These are phyloP conservation scores for Ceratocystis harringtonii DNA, from an alignment of 2,329 filamentous ascomycete species.

Conservation along the genomic window DNA sequence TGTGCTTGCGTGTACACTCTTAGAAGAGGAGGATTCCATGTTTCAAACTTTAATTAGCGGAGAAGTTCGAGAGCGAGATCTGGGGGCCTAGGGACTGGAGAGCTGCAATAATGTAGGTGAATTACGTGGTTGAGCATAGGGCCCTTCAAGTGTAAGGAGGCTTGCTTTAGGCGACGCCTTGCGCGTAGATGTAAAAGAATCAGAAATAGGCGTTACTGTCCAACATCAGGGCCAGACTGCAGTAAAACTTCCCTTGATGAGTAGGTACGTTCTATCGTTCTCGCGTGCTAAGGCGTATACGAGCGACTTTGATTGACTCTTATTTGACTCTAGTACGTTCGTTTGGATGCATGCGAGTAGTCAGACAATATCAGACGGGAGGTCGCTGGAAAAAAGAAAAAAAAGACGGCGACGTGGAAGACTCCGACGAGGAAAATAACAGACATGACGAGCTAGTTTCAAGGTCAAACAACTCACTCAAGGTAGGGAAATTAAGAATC, in stretches of 20 bases:
- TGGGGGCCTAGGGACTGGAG: not conserved
- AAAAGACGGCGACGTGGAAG: not conserved
- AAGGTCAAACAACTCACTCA: slow-evolving; percentile 3
- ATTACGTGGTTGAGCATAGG: not conserved
- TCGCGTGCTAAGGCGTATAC: too few species aligned
- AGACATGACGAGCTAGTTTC: not conserved
- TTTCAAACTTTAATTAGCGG: slow-evolving; percentile 6
- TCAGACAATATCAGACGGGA: not conserved
- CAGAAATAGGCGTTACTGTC: too few species aligned
- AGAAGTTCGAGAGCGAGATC: not conserved
- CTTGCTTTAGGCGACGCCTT: not conserved
- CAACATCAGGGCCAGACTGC: too few species aligned
- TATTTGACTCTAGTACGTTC: too few species aligned
- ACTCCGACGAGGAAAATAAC: too few species aligned
- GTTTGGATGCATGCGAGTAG: too few species aligned
- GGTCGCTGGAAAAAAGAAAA: not conserved
- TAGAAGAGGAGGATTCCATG: not conserved
- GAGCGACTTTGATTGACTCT: too few species aligned
- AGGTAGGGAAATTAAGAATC: not conserved
- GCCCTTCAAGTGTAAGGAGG: too few species aligned
- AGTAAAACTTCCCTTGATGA: too few species aligned
- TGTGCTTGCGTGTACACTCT: not conserved
- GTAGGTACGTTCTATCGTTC: too few species aligned
- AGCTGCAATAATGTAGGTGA: not conserved
- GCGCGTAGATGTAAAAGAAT: too few species aligned